These are phyloP conservation scores for Nigrograna mackinnonii DNA, from an alignment of 2,329 filamentous ascomycete genomes.

Conservation along the genomic window DNA sequence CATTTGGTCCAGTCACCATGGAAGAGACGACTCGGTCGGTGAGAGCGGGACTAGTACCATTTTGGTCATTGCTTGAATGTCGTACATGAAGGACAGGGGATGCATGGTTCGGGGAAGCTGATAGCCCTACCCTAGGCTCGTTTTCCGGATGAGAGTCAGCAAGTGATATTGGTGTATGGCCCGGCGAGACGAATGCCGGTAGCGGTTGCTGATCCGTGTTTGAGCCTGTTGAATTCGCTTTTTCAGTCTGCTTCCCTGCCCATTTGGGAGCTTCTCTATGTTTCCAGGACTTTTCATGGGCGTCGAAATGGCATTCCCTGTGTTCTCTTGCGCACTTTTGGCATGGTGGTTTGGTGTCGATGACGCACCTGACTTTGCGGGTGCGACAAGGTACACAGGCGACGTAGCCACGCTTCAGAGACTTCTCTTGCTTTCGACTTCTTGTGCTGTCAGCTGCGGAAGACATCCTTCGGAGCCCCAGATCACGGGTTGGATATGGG, in stretches of 20 bases:
- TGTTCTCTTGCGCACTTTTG: conserved; percentile 46
- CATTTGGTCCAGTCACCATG: conserved; percentile 48
- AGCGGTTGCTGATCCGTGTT: no score
- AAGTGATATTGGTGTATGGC: background rate
- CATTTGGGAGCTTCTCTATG: background rate
- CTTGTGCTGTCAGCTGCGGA: background rate
- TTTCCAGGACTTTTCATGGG: conserved; percentile 8
- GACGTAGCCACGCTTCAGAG: conserved; percentile 51
- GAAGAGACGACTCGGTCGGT: background rate
- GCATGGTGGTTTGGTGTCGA: conserved; percentile 39
- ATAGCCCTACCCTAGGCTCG: no score
- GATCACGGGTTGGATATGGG: no score
- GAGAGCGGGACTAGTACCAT: conserved; percentile 30
- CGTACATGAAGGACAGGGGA: background rate
- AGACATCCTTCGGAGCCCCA: no score
- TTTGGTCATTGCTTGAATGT: background rate
- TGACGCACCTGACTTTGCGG: conserved; percentile 49
- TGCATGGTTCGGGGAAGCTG: background rate
- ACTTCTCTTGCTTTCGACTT: background rate
- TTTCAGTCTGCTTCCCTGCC: conserved; percentile 5
- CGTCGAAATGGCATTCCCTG: conserved; percentile 43
- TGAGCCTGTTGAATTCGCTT: conserved; percentile 26
- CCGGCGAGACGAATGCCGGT: no score
- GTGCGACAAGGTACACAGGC: conserved; percentile 50
- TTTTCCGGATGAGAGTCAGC: background rate